Conservation (phyloP, 169 alveolate species). For the Eimeria necatrix region DNA sequence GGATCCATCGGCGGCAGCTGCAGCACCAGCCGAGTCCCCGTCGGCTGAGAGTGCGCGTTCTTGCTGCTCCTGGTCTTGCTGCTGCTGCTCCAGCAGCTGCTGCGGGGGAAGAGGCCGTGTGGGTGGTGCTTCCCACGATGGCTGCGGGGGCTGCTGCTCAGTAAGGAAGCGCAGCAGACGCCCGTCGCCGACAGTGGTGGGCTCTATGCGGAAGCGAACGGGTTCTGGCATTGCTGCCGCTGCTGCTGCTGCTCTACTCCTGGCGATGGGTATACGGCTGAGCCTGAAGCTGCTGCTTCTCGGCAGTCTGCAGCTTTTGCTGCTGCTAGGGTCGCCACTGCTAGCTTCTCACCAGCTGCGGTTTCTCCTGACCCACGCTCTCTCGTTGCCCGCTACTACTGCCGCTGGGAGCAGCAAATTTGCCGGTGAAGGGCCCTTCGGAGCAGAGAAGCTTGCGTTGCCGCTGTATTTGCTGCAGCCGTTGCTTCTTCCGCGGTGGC, state of each 20-base stretch:
- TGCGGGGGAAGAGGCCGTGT: neutral
- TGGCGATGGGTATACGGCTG: neutral
- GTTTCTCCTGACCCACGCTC: neutral
- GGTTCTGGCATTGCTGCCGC: constrained; percentile 23
- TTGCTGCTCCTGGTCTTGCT: neutral
- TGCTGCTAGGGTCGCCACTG: neutral
- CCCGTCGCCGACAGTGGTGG: constrained; percentile 17
- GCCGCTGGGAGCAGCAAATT: too few species aligned
- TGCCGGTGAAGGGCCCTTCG: neutral
- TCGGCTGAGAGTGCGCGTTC: neutral
- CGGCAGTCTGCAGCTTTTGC: neutral
- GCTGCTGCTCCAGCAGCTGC: constrained; percentile 29
- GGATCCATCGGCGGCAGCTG: neutral
- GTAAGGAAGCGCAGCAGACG: constrained; percentile 28
- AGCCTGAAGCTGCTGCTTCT: neutral
- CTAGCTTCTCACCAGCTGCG: neutral
- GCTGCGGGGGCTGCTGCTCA: constrained; percentile 45
- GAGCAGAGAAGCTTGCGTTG: neutral
- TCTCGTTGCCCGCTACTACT: too few species aligned
- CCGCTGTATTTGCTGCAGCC: neutral
- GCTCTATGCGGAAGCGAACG: constrained; percentile 27
- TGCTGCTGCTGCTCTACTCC: constrained; percentile 48
- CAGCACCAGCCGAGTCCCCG: neutral
- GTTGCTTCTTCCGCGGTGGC: too few species aligned
- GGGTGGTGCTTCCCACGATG: constrained; percentile 43